Conservation (phyloP, 306 rosid species). For the Cicer bijugum region DNA sequence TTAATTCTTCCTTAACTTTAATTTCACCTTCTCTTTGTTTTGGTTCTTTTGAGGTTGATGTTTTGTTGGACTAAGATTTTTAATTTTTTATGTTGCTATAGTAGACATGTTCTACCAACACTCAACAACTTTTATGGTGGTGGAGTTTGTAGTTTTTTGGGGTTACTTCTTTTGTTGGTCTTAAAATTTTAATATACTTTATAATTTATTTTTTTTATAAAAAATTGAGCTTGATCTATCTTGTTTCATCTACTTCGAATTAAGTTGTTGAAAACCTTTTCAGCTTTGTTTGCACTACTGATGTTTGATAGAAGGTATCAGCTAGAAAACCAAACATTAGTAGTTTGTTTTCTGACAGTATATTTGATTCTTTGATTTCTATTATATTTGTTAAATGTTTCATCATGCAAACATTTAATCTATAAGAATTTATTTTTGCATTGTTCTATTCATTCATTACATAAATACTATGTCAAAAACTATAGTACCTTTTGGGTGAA, state of each 20-base stretch:
- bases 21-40: slow-evolving; percentile 1
- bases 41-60: slow-evolving; percentile 11
- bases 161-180: background rate
- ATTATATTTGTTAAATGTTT: background rate
- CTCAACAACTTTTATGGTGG: background rate
- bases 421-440: background rate
- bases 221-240: slow-evolving; percentile 17
- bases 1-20: background rate
- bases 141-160: slow-evolving; percentile 4
- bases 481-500: background rate
- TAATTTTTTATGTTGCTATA: background rate
- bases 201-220: background rate
- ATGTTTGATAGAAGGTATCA: background rate
- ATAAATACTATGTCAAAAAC: background rate
- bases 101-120: slow-evolving; percentile 27
- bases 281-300: background rate
- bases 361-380: background rate
- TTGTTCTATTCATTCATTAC: background rate
- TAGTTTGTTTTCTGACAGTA: background rate
- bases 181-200: background rate
- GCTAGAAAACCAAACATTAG: background rate
- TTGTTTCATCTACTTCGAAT: slow-evolving; percentile 39
- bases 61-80: slow-evolving; percentile 23
- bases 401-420: background rate
- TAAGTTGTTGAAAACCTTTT: background rate